Evolutionary conservation across 2,329 filamentous ascomycete genomes (phyloP).

Genomic region (Aspergillus arachidicola): DNA sequence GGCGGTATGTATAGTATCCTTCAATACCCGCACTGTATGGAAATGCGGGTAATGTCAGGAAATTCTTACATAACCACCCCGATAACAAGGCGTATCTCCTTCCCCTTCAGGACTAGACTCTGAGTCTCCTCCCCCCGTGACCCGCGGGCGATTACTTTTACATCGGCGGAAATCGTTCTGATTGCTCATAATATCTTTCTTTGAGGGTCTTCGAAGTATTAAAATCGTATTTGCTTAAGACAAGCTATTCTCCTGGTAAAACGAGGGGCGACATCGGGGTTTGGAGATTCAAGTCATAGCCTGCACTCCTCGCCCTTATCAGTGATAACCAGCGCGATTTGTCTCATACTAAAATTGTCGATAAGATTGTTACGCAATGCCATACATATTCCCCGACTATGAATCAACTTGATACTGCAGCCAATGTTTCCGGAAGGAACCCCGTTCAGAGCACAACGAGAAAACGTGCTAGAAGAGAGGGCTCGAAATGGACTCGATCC

Average conservation of each 20-base stretch:
- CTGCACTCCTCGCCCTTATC: background rate
- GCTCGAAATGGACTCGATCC: slow-evolving; percentile 40
- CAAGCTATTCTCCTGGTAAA: background rate
- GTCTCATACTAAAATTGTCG: background rate
- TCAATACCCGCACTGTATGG: too few relatives aligned
- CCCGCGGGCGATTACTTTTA: background rate
- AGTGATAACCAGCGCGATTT: slow-evolving; percentile 1
- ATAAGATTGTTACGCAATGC: background rate
- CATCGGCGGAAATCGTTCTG: background rate
- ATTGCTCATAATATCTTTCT: background rate
- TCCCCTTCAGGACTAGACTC: slow-evolving; percentile 26
- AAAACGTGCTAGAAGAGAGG: slow-evolving; percentile 30
- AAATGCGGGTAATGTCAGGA: background rate
- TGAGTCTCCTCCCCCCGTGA: background rate
- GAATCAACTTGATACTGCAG: background rate
- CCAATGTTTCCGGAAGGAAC: background rate
- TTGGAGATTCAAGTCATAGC: background rate
- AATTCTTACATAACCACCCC: slow-evolving; percentile 13
- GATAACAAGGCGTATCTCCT: slow-evolving; percentile 18
- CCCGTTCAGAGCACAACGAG: slow-evolving; percentile 4
- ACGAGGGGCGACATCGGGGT: background rate
- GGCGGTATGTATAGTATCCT: too few relatives aligned
- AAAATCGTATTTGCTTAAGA: background rate
- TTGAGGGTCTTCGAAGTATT: background rate
- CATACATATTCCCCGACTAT: slow-evolving; percentile 3